Conservation (phyloP, 1,284 basidiomycete species). For the Exobasidium cylindrosporum region DNA sequence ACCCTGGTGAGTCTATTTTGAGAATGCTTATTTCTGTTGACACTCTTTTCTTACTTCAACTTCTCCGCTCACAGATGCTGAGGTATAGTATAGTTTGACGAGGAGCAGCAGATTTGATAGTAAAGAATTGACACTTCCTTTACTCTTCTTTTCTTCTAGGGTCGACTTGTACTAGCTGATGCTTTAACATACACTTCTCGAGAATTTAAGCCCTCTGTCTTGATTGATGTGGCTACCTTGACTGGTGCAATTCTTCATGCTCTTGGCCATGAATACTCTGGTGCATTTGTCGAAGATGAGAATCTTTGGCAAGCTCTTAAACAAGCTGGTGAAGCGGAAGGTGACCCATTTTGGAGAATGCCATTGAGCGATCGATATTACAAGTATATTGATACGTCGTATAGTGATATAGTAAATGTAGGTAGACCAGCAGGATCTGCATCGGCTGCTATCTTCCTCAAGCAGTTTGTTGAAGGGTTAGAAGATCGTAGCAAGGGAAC, state of each 20-base stretch:
- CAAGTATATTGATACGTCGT: conserved; percentile 71
- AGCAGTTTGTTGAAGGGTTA: conserved; percentile 62
- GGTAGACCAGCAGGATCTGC: conserved; percentile 71
- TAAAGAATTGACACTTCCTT: too few species aligned
- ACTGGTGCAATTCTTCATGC: conserved; percentile 60
- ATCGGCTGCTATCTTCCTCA: conserved; percentile 84
- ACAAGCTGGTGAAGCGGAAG: conserved; percentile 69
- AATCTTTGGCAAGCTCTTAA: conserved; percentile 67
- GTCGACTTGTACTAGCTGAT: conserved; percentile 71
- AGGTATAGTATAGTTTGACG: not conserved
- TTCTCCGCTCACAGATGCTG: not conserved
- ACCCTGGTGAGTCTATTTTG: conserved; percentile 73
- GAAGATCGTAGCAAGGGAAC: conserved; percentile 33
- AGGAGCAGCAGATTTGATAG: too few species aligned
- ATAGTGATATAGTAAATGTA: conserved; percentile 77
- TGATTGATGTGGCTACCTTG: conserved; percentile 81
- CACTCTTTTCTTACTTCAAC: too few species aligned
- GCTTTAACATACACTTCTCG: conserved; percentile 80
- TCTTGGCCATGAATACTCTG: conserved; percentile 69
- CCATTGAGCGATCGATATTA: conserved; percentile 72
- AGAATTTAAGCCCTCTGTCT: conserved; percentile 73
- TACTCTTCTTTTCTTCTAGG: conserved; percentile 59
- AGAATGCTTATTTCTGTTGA: too few species aligned
- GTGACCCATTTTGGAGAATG: conserved; percentile 56
- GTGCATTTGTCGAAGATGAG: conserved; percentile 68